Base-by-base conservation (phyloP, 1,139 yeast genomes). In the Torulaspora globosa region DNA sequence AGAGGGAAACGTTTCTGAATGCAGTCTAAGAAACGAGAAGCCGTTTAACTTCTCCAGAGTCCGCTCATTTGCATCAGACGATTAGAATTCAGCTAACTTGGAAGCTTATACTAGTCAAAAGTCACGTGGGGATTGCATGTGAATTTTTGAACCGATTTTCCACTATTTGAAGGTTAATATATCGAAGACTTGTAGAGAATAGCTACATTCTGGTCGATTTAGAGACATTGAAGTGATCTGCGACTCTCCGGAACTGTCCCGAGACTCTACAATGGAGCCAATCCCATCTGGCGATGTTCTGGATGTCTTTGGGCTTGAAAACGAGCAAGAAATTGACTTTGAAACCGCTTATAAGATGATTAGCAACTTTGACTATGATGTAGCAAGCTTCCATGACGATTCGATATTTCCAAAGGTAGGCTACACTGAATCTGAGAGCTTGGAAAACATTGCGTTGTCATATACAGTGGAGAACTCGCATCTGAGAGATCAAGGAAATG, bases 11-110 rank as follows among this genome's bases (percentile, higher is more conserved):
- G 65, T 70, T 11, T 73, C 77, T 15, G 71, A 71, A 12, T 81
- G 86, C 55, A 72, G 80, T 5, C 65, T 84, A 48, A 73, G 71
- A 39, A 84, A 86, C 57, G 96, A 88, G 60, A 83, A 82, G 57
- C 80, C 89, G 10, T 88, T 84, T 63, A 78, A 75, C 57, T 88
- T 87, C 56, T 79, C 82, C 57, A 69, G 83, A 45, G 88, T 82
- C 0, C 72, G 69, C 48, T 74, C 81, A 21, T 79, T 74, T 27
- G 27, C 33, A 7, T 19, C 27, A 15, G 39, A 29, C 7, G 14
- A 15, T 21, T 21, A 21, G 23, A 21, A 21, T 8, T 21, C 9
- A 8, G 7, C 23, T 6, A 28, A 28, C 9, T 14, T 21, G 24
- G n/a, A 7, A 34, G 34, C 40, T 19, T 28, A 36, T 27, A n/a